phyloP scores from a whole-genome alignment of 2,329 filamentous ascomycete species.

The Alternaria rosae region DNA sequence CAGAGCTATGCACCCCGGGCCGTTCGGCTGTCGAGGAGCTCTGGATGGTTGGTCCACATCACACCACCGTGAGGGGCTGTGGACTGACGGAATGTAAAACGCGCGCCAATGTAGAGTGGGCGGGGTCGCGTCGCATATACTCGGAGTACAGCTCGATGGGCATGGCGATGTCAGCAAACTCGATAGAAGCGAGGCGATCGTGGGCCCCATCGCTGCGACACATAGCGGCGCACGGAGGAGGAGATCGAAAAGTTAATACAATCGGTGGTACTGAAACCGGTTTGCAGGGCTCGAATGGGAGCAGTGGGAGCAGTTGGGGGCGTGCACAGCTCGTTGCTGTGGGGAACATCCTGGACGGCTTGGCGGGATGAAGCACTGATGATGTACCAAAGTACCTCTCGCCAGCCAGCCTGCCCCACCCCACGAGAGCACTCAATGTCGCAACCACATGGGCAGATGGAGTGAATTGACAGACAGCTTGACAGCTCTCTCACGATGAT shows the following conservation, averaged over 20 bases:
- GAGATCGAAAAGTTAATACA: slow-evolving; percentile 11
- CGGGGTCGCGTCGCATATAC: slow-evolving; percentile 3
- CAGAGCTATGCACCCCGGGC: neutral
- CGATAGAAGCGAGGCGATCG: slow-evolving; percentile 8
- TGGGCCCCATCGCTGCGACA: neutral
- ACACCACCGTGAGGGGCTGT: slow-evolving; percentile 3
- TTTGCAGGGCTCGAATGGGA: slow-evolving; percentile 19
- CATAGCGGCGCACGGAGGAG: neutral
- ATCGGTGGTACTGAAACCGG: slow-evolving; percentile 22
- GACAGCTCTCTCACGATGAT: neutral
- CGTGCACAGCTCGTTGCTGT: slow-evolving; percentile 17
- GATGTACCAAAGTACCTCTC: slow-evolving; percentile 13
- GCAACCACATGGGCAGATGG: neutral
- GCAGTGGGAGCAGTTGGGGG: slow-evolving; percentile 4
- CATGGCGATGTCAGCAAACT: slow-evolving; percentile 5
- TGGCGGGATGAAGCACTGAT: slow-evolving; percentile 12
- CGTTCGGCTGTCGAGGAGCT: slow-evolving; percentile 2
- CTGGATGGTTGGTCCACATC: neutral
- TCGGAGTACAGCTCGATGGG: neutral
- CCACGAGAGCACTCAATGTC: neutral
- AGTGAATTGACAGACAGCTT: neutral
- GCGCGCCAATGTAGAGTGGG: neutral
- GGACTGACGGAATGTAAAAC: neutral
- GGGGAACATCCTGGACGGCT: slow-evolving; percentile 20
- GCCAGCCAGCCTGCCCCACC: neutral